Evolutionary conservation across 805 yeast species (phyloP).

Genomic region (Yamadazyma endophytica): DNA sequence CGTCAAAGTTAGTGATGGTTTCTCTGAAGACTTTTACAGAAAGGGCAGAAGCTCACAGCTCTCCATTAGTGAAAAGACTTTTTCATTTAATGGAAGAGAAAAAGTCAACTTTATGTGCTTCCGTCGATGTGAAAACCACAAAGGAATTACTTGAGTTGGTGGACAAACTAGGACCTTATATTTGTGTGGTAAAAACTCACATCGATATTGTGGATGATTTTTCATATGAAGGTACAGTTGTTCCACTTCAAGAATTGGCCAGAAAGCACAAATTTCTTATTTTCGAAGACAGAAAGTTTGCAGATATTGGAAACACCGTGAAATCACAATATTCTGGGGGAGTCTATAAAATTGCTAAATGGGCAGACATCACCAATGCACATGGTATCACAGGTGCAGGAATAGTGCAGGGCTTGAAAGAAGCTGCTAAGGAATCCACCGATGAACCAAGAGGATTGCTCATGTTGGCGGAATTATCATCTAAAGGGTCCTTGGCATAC

Average conservation of each 20-base stretch:
- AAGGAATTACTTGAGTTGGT: constrained; percentile 65
- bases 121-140: constrained; percentile 84
- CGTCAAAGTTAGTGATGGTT: constrained; percentile 15
- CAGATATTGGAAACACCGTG: constrained; percentile 97
- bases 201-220: constrained; percentile 91
- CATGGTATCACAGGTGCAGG: constrained; percentile 97
- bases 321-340: constrained; percentile 92
- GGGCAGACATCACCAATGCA: constrained; percentile 98
- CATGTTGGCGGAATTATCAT: constrained; percentile 93
- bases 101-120: constrained; percentile 88
- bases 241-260: constrained; percentile 69
- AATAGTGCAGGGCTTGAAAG: constrained; percentile 81
- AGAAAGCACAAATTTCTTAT: constrained; percentile 83
- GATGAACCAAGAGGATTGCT: constrained; percentile 81
- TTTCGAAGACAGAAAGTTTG: constrained; percentile 96
- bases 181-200: constrained; percentile 91
- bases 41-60: constrained; percentile 67
- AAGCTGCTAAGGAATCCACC: constrained; percentile 70
- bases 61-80: constrained; percentile 76
- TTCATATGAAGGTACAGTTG: constrained; percentile 70
- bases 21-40: constrained; percentile 46
- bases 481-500: constrained; percentile 88
- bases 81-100: constrained; percentile 72
- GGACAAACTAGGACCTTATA: constrained; percentile 84
- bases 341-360: constrained; percentile 78